These are phyloP conservation scores for Cordyceps fumosorosea DNA, from an alignment of 2,329 filamentous ascomycete species.

Conservation along the genomic window DNA sequence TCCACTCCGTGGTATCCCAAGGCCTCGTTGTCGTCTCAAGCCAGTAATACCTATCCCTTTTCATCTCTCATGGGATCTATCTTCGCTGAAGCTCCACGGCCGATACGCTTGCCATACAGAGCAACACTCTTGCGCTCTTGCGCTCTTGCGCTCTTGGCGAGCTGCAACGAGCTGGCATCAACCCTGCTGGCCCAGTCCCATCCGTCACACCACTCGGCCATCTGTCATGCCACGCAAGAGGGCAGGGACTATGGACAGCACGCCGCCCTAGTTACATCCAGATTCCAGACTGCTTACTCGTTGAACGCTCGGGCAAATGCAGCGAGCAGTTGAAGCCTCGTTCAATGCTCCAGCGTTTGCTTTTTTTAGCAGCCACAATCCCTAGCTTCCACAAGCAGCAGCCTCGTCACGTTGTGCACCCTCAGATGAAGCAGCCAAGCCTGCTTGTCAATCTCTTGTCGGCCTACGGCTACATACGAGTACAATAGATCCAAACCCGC, in stretches of 20 bases:
- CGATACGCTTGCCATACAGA: background rate
- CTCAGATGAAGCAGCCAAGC: background rate
- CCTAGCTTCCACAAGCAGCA: background rate
- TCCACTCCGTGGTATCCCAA: background rate
- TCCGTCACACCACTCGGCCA: background rate
- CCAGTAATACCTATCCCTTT: background rate
- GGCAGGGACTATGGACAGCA: background rate
- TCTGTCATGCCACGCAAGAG: background rate
- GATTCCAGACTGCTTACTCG: too few species aligned
- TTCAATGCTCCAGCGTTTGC: background rate
- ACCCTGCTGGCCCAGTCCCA: background rate
- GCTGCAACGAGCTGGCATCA: background rate
- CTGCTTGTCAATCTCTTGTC: background rate
- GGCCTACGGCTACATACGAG: background rate
- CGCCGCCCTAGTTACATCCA: background rate
- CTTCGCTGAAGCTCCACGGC: background rate
- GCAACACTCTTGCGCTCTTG: background rate
- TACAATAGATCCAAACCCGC: background rate
- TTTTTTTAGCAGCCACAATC: background rate
- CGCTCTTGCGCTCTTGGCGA: background rate
- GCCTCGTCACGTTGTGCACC: background rate
- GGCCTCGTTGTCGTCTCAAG: background rate
- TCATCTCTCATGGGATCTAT: background rate
- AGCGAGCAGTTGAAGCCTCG: background rate
- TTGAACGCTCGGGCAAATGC: slow-evolving; percentile 7